phyloP scores from a whole-genome alignment of 352 stramenopile species.

The Pythium grandisporangium region DNA sequence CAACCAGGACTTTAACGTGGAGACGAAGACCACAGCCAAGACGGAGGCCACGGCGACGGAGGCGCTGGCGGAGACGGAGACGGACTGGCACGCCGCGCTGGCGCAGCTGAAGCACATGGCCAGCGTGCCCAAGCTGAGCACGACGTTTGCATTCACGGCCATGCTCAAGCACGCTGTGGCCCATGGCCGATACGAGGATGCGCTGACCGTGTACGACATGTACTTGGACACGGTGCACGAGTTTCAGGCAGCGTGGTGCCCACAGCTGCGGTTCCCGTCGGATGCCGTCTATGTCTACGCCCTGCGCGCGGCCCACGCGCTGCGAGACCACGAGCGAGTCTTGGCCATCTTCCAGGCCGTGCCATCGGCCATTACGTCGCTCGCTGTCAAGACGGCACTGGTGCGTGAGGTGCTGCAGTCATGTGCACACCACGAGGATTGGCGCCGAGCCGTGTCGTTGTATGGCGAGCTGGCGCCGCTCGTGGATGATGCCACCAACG shows the following conservation, averaged over 20 bases:
- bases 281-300: slow-evolving; percentile 60
- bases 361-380: slow-evolving; percentile 27
- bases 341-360: slow-evolving; percentile 51
- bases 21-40: too few species aligned
- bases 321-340: slow-evolving; percentile 48
- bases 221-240: slow-evolving; percentile 43
- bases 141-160: slow-evolving; percentile 63
- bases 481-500: slow-evolving; percentile 47
- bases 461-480: slow-evolving; percentile 62
- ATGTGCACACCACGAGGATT: slow-evolving; percentile 57
- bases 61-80: too few species aligned
- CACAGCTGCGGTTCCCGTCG: slow-evolving; percentile 51
- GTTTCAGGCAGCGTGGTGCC: slow-evolving; percentile 31
- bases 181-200: slow-evolving; percentile 24
- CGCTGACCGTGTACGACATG: slow-evolving; percentile 44
- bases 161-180: slow-evolving; percentile 63
- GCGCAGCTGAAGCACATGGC: slow-evolving; percentile 40
- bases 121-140: slow-evolving; percentile 26
- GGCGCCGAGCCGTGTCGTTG: slow-evolving; percentile 60
- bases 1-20: too few species aligned
- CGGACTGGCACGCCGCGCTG: slow-evolving; percentile 35
- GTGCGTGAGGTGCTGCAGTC: slow-evolving; percentile 39
- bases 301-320: slow-evolving; percentile 28
- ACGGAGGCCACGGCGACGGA: too few species aligned
- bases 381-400: slow-evolving; percentile 44